Evolutionary conservation across 169 alveolate species (phyloP).

Genomic region (Plasmodium falciparum): DNA sequence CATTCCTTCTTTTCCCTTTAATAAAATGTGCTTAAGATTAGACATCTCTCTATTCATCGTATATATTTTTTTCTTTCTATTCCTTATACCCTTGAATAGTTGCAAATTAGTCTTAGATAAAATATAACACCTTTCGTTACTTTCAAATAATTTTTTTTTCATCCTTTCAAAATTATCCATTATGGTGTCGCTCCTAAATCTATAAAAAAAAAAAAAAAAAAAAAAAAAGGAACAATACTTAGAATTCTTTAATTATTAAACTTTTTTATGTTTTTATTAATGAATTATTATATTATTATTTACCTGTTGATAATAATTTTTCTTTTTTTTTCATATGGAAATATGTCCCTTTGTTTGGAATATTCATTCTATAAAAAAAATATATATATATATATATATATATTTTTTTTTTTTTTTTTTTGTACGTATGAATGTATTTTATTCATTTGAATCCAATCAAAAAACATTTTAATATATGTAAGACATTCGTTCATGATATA

Average conservation of each 20-base stretch:
- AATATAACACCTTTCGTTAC: conserved; percentile 67
- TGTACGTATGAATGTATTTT: too few species aligned
- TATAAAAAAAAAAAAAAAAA: neutral
- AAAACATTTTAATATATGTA: too few species aligned
- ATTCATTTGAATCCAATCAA: too few species aligned
- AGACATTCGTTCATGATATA: too few species aligned
- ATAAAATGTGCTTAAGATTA: conserved; percentile 25
- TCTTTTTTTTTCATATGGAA: conserved; percentile 11
- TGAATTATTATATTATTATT: neutral
- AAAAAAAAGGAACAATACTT: neutral
- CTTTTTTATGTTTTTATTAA: neutral
- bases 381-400: too few species aligned
- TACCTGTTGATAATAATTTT: conserved; percentile 37
- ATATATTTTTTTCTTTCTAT: conserved; percentile 54
- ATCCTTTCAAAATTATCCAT: conserved; percentile 47
- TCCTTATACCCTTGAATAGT: conserved; percentile 66
- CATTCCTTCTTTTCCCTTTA: conserved; percentile 8
- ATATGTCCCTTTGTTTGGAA: neutral
- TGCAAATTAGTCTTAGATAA: conserved; percentile 62
- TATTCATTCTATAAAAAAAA: conserved; percentile 9
- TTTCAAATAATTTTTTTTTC: conserved; percentile 55
- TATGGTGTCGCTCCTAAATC: conserved; percentile 63
- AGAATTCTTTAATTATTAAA: neutral
- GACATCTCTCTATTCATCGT: conserved; percentile 42
- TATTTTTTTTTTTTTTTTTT: too few species aligned